These are phyloP conservation scores for Clavispora fructus DNA, from an alignment of 805 yeast species.

Conservation along the genomic window DNA sequence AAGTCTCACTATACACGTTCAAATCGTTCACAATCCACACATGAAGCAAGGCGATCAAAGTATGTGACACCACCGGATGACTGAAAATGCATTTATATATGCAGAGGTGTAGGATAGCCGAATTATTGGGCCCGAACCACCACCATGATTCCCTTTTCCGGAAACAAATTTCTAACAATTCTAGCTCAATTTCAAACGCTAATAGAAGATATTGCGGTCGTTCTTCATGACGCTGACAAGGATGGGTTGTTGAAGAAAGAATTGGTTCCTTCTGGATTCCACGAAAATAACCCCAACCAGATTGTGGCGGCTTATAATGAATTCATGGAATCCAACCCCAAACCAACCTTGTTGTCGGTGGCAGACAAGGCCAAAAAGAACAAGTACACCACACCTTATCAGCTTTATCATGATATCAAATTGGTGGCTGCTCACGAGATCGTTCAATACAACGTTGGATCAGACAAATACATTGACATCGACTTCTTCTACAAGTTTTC, in stretches of 20 bases:
- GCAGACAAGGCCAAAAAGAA: constrained; percentile 31
- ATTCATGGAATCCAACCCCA: constrained; percentile 24
- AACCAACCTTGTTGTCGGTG: constrained; percentile 35
- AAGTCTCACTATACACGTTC: background rate
- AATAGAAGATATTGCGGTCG: constrained; percentile 12
- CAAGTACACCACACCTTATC: constrained; percentile 46
- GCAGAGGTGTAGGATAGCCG: background rate
- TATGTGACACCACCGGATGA: background rate
- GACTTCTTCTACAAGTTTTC: constrained; percentile 62
- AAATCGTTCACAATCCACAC: background rate
- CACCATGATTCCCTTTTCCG: background rate
- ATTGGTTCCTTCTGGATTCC: constrained; percentile 42
- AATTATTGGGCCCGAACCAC: no score
- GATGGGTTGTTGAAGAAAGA: constrained; percentile 7
- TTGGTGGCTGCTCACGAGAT: constrained; percentile 48
- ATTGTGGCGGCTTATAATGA: constrained; percentile 40
- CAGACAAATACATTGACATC: constrained; percentile 43
- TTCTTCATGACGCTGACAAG: constrained; percentile 7
- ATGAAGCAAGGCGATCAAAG: background rate
- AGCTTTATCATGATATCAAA: constrained; percentile 62
- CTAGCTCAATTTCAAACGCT: constrained; percentile 4
- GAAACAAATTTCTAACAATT: background rate
- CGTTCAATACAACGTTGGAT: constrained; percentile 44
- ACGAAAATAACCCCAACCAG: constrained; percentile 39
- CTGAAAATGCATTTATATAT: background rate